A percentile compares a stretch with the other conserved stretches of the same genome.
phyloP scores from a whole-genome alignment of 257 asterid genomes.

The Nicotiana tabacum region DNA sequence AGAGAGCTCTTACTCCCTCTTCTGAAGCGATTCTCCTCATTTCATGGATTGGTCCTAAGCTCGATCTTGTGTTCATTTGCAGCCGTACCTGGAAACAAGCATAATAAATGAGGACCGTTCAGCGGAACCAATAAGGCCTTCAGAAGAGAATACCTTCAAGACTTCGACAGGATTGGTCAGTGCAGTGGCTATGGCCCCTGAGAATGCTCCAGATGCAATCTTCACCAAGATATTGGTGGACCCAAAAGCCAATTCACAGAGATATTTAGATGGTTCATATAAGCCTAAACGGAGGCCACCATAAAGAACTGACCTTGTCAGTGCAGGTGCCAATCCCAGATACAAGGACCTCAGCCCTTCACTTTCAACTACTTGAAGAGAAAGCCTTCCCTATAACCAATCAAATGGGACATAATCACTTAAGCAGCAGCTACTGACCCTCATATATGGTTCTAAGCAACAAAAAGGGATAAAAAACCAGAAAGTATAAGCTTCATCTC shows the following conservation, averaged over 20 bases:
- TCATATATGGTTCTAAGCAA: neutral
- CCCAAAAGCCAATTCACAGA: constrained; percentile 95
- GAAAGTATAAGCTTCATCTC: constrained; percentile 15
- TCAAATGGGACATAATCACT: constrained; percentile 5
- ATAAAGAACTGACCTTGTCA: constrained; percentile 98
- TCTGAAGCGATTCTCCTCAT: constrained; percentile 60
- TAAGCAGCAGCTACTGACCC: constrained; percentile 9
- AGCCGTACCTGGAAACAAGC: constrained; percentile 59
- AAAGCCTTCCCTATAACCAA: constrained; percentile 59
- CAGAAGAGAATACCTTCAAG: constrained; percentile 54
- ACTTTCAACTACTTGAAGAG: constrained; percentile 57
- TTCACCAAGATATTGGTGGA: constrained; percentile 93
- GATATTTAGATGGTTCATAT: constrained; percentile 95
- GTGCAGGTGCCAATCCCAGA: constrained; percentile 81
- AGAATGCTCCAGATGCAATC: constrained; percentile 95
- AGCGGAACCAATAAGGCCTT: constrained; percentile 1
- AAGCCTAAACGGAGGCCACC: constrained; percentile 99
- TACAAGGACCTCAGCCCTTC: constrained; percentile 87
- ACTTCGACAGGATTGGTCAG: constrained; percentile 90
- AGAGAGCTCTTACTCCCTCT: constrained; percentile 81
- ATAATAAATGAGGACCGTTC: constrained; percentile 21
- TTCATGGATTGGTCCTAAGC: constrained; percentile 51
- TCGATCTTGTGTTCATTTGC: constrained; percentile 56
- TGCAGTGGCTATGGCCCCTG: constrained; percentile 95
- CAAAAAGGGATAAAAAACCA: neutral